phyloP scores from a whole-genome alignment of 2,329 filamentous ascomycete genomes.

The Fusarium brachygibbosum region DNA sequence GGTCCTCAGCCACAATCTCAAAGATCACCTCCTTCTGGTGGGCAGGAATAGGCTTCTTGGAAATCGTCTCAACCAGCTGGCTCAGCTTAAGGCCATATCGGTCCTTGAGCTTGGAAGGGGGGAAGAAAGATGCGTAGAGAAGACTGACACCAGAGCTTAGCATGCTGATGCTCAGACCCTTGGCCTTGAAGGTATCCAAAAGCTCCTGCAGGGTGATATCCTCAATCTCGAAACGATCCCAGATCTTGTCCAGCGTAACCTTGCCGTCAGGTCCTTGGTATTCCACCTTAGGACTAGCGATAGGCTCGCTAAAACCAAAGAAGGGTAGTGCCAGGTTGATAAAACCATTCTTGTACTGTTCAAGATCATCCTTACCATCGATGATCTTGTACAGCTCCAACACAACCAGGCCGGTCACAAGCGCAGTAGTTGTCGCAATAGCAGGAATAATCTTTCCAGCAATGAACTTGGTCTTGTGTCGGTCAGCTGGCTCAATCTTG shows the following conservation, averaged over 20 bases:
- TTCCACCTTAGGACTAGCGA: constrained; percentile 91
- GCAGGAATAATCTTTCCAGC: constrained; percentile 99
- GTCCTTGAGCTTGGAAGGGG: constrained; percentile 82
- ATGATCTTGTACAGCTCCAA: constrained; percentile 97
- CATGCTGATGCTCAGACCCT: constrained; percentile 89
- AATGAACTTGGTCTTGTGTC: constrained; percentile 99
- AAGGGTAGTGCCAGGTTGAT: constrained; percentile 96
- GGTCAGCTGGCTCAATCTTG: constrained; percentile 91
- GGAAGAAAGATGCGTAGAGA: constrained; percentile 94
- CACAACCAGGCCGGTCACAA: constrained; percentile 93
- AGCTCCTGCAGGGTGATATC: constrained; percentile 89
- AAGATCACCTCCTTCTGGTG: constrained; percentile 98
- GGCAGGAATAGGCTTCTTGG: constrained; percentile 89
- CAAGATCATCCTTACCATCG: constrained; percentile 94
- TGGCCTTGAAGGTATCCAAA: constrained; percentile 82
- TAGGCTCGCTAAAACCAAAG: constrained; percentile 98
- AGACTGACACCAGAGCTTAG: constrained; percentile 97
- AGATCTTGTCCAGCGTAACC: constrained; percentile 92
- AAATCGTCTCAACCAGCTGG: constrained; percentile 87
- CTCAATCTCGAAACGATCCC: constrained; percentile 94
- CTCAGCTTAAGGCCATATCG: constrained; percentile 86
- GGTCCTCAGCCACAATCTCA: constrained; percentile 93
- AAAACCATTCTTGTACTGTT: constrained; percentile 99
- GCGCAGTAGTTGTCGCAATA: constrained; percentile 95
- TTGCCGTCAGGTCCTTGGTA: constrained; percentile 85